Base-by-base conservation (phyloP, 1,284 basidiomycete species). In the Ceratobasidium sp. region DNA sequence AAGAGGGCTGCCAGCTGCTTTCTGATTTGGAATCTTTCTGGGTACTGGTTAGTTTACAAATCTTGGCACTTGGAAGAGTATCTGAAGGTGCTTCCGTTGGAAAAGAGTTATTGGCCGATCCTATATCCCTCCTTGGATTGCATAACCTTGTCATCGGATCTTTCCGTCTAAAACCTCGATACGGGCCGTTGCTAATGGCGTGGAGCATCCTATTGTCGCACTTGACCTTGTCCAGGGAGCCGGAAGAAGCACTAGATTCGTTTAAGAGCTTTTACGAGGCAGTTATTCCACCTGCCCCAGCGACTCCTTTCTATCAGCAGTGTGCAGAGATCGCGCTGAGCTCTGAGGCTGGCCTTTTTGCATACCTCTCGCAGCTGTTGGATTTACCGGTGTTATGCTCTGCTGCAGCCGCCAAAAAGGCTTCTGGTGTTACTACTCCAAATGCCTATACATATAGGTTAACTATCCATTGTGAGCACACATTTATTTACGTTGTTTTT, bases 381-480 rank as follows among this genome's bases (percentile, higher is more conserved):
- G 85, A 86, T 4, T 93, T 92, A 0, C 92, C 93, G 2, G 82
- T 94, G 10, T 93, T 94, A 80, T 91, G 93, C n/a, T 91, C 92
- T 3, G 86, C 92, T 10, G 83, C 89, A 17, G 91, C 93, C 1
- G 91, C 90, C 89, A 90, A 87, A 77, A 88, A 87, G 4, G 91
- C 89, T 0, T 93, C 92, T 7, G 88, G 90, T 1, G 85, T 95
- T 23, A 91, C 91, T 6, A 93, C 94, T 80, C 91, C 94, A 0
- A 96, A 96, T 81, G 91, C 93, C 0, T 89, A 94, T 38, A 94
- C 93, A 1, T 95, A 92, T 84, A 90, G 95, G 42, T 93, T 94
- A 26, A 91, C 96, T 20, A 82, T 96, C 77, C 96, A 96, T 88
- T 94, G 95, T 93, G 66, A 42, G 85, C 82, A n/a, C 0, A 13